Percentiles rank a stretch among this genome's conserved stretches.
Conservation (phyloP, 1,139 yeast genomes). For the Pneumocystis murina region DNA sequence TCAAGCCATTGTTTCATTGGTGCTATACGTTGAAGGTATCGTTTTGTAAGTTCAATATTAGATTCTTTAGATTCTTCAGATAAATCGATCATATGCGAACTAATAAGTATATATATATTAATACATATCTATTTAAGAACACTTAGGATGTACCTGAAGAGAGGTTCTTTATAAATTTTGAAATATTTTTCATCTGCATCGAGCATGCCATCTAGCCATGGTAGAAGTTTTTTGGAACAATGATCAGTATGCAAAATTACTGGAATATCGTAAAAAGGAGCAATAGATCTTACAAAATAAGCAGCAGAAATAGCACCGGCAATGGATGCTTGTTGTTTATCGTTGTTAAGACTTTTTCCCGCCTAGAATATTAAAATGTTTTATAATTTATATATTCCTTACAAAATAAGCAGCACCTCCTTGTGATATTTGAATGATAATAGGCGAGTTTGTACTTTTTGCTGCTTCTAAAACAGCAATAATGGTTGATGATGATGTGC, state of each 20-base stretch:
- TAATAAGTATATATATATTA: not conserved
- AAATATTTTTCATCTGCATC: slow-evolving; percentile 90
- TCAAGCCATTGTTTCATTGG: slow-evolving; percentile 95
- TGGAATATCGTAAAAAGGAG: slow-evolving; percentile 93
- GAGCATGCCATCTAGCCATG: slow-evolving; percentile 98
- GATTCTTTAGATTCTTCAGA: slow-evolving; percentile 94
- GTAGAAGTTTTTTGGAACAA: slow-evolving; percentile 95
- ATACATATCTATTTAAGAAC: not conserved
- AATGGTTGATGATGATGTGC: slow-evolving; percentile 92
- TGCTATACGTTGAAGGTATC: slow-evolving; percentile 88
- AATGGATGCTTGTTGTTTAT: slow-evolving; percentile 84
- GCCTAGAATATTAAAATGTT: not conserved
- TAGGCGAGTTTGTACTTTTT: slow-evolving; percentile 88
- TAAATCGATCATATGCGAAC: slow-evolving; percentile 97
- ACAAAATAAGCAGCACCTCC: slow-evolving; percentile 99
- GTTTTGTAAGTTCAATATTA: slow-evolving; percentile 86
- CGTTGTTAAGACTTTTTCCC: slow-evolving; percentile 68
- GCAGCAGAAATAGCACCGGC: slow-evolving; percentile 97
- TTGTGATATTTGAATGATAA: slow-evolving; percentile 90
- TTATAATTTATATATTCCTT: slow-evolving; percentile 47
- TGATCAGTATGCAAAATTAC: slow-evolving; percentile 96
- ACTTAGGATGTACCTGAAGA: slow-evolving; percentile 36
- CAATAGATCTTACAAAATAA: slow-evolving; percentile 89
- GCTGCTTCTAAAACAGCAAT: slow-evolving; percentile 98
- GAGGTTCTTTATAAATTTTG: slow-evolving; percentile 76